phyloP scores from a whole-genome alignment of 306 rosid species.

The Arachis hypogaea region DNA sequence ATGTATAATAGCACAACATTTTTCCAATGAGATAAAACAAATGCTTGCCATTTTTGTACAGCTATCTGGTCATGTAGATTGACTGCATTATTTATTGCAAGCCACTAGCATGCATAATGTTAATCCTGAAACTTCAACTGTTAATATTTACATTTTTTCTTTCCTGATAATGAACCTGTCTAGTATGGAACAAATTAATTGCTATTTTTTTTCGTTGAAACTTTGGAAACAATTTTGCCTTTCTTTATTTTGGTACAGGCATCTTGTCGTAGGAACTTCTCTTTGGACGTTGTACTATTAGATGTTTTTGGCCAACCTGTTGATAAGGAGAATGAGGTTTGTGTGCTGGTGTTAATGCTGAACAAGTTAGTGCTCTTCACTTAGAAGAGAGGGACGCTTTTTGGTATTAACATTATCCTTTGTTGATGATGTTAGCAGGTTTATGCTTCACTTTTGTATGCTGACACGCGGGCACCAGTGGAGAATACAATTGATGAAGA shows the following conservation, averaged over 20 bases:
- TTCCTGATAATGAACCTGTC: conserved; percentile 13
- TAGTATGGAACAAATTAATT: conserved; percentile 19
- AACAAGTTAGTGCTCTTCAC: conserved; percentile 28
- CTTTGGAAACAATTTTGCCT: conserved; percentile 39
- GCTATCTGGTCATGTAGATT: not conserved
- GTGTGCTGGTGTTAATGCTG: conserved; percentile 31
- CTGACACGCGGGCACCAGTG: conserved; percentile 70
- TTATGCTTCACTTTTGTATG: conserved; percentile 82
- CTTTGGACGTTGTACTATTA: conserved; percentile 74
- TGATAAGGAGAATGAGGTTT: conserved; percentile 74
- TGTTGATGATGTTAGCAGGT: conserved; percentile 57
- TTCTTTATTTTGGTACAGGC: conserved; percentile 62
- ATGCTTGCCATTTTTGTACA: not conserved
- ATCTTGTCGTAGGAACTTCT: conserved; percentile 89
- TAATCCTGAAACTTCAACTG: not conserved
- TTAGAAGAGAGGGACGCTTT: conserved; percentile 19
- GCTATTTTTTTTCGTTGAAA: conserved; percentile 20
- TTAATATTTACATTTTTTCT: not conserved
- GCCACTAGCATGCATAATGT: not conserved
- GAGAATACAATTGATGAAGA: conserved; percentile 79
- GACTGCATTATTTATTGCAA: not conserved
- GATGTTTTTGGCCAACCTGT: conserved; percentile 68
- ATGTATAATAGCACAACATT: not conserved
- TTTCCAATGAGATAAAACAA: not conserved
- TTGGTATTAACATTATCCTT: conserved; percentile 25